These are phyloP conservation scores for Pterula multifida DNA, from an alignment of 1,284 basidiomycete species.

Conservation along the genomic window DNA sequence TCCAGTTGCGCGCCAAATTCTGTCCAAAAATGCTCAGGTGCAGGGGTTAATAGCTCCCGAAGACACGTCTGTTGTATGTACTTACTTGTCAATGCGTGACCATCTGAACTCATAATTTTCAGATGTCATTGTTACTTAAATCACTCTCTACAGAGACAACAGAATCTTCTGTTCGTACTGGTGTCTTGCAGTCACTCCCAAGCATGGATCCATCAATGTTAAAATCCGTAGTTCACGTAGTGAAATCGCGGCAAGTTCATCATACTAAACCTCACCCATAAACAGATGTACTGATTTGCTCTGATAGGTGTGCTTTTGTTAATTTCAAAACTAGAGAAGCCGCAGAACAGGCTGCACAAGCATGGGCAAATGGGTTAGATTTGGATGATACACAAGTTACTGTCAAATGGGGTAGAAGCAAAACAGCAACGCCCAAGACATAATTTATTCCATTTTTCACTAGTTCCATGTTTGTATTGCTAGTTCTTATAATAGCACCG, in stretches of 20 bases:
- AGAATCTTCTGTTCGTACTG: conserved; percentile 71
- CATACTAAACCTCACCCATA: background rate
- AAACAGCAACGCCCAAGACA: conserved; percentile 21
- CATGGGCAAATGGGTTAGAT: conserved; percentile 81
- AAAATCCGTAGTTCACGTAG: conserved; percentile 79
- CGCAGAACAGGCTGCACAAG: conserved; percentile 80
- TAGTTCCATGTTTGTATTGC: background rate
- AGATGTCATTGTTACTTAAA: conserved; percentile 91
- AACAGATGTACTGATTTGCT: conserved; percentile 5
- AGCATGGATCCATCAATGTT: conserved; percentile 56
- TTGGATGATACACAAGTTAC: conserved; percentile 66
- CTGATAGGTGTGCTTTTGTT: conserved; percentile 81
- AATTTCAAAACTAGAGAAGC: conserved; percentile 77
- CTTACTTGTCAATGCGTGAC: conserved; percentile 1
- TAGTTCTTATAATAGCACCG: background rate
- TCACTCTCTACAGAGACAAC: conserved; percentile 66
- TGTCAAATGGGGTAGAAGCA: conserved; percentile 83
- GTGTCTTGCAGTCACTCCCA: conserved; percentile 63
- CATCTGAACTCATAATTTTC: conserved; percentile 8
- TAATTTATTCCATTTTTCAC: conserved; percentile 9
- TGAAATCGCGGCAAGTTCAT: conserved; percentile 53
- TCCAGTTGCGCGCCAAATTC: conserved; percentile 83
- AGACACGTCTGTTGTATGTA: conserved; percentile 72
- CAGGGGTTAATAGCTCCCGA: conserved; percentile 86
- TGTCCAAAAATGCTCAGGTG: conserved; percentile 58